Evolutionary conservation across 768 basidiomycete species (phyloP), one percentile per base, ranked within the genome.

Genomic region (Pulveroboletus ravenelii): DNA sequence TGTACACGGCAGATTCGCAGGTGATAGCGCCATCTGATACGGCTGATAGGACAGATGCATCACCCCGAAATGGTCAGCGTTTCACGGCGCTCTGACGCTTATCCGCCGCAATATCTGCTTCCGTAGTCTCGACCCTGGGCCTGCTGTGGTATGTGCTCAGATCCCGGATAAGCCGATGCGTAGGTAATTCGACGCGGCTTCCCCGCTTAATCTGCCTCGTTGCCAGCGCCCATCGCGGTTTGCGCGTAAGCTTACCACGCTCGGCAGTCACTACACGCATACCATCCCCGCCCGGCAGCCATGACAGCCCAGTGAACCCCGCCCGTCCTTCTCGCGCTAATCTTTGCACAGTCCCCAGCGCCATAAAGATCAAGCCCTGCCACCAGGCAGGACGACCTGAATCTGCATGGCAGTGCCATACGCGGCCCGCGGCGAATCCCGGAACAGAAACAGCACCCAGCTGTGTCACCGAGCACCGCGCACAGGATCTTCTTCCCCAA

Each of bases 11-110:
- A 47, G 20, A 23, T 23, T 23, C 20, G 20, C 20, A 23, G 20
- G 2, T 23, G 20, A 23, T 23, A 23, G 20, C 20, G 20, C 20
- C 20, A 23, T 23, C 20, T 23, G 20, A 23, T 23, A 62, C 61
- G 61, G 49, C 44, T 62, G 61, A 63, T 62, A 63, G 61, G 58
- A 48, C 56, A 25, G 44, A 44, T 30, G 31, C 36, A 27, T 23
- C 48, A 45, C 47, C 49, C 52, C 48, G 29, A 35, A 51, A 52
- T 15, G 29, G 39, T 20, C 53, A 36, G 17, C 53, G 60, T 62
- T 61, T 61, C 60, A 62, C 60, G 60, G 60, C 49, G 46, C 49
- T 55, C 29, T 41, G 29, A 20, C 20, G 34, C 34, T 55, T 45
- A 39, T 62, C 60, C 59, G 59, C 59, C 59, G 59, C 20, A 44